Evolutionary conservation across 2,329 filamentous ascomycete genomes (phyloP).

Genomic region (Ilyonectria robusta): DNA sequence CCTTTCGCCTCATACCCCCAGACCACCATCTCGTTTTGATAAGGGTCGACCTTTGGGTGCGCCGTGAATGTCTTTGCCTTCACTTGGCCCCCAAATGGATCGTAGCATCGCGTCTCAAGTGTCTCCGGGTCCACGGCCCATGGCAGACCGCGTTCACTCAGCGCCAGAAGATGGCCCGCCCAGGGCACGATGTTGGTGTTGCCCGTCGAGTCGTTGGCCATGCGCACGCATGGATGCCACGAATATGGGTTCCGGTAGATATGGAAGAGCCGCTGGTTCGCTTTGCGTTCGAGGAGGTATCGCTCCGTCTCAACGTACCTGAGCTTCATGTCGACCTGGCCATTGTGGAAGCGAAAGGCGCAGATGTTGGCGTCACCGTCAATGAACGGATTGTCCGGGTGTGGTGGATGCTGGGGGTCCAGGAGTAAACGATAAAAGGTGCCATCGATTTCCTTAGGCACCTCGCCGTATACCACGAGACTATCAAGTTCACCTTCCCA

Average conservation of each 20-base stretch:
- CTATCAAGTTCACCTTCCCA: slow-evolving; percentile 18
- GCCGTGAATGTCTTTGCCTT: slow-evolving; percentile 17
- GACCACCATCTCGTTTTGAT: slow-evolving; percentile 4
- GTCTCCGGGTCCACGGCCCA: slow-evolving; percentile 26
- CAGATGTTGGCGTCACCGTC: slow-evolving; percentile 58
- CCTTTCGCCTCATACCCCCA: too few relatives aligned
- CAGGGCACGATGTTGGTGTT: slow-evolving; percentile 26
- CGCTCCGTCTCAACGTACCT: slow-evolving; percentile 58
- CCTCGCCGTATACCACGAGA: slow-evolving; percentile 32
- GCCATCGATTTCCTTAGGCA: slow-evolving; percentile 39
- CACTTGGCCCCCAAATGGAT: neutral
- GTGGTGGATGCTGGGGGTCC: slow-evolving; percentile 55
- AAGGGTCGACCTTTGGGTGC: neutral
- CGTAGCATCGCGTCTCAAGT: slow-evolving; percentile 19
- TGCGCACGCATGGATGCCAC: neutral
- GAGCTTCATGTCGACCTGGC: slow-evolving; percentile 51
- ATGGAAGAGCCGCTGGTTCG: slow-evolving; percentile 42
- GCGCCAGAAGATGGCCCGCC: neutral
- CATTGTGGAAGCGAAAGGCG: slow-evolving; percentile 53
- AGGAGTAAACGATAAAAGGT: slow-evolving; percentile 54
- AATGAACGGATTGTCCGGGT: slow-evolving; percentile 52
- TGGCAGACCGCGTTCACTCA: slow-evolving; percentile 4
- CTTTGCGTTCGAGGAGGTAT: slow-evolving; percentile 54
- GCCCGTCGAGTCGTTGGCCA: slow-evolving; percentile 11
- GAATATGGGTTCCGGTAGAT: slow-evolving; percentile 17